Conservation (phyloP, 139 green algal species). For the Volvox africanus region DNA sequence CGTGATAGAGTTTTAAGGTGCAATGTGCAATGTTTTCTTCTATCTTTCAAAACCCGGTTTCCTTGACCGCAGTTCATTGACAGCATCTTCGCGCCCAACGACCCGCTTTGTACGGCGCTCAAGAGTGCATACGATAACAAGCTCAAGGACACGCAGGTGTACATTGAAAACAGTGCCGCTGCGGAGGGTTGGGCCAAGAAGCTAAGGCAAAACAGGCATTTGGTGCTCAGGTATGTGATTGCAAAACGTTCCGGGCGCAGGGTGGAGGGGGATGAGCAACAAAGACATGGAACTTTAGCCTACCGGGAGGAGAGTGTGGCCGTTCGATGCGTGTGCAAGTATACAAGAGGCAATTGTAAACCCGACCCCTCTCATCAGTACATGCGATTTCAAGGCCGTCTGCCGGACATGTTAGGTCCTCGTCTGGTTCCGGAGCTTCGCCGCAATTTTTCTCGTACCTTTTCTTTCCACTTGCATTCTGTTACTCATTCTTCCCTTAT, state of each 20-base stretch:
- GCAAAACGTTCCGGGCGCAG: not conserved
- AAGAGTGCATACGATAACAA: constrained; percentile 48
- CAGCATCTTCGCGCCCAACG: constrained; percentile 49
- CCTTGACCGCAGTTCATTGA: constrained; percentile 43
- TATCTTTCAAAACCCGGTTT: not conserved
- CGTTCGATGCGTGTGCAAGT: not conserved
- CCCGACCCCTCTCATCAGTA: too few relatives aligned
- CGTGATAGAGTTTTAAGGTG: not conserved
- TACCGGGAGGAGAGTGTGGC: too few relatives aligned
- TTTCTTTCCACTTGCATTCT: not conserved
- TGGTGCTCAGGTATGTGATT: constrained; percentile 33
- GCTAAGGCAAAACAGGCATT: constrained; percentile 1
- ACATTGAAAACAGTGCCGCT: constrained; percentile 3
- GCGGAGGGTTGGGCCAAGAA: constrained; percentile 39
- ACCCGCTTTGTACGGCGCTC: constrained; percentile 42
- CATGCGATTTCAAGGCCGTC: too few relatives aligned
- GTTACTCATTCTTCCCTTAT: not conserved
- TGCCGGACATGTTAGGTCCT: too few relatives aligned
- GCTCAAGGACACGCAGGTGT: constrained; percentile 47
- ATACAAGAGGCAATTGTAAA: not conserved
- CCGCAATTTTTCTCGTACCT: too few relatives aligned
- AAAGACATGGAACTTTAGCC: not conserved
- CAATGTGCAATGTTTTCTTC: not conserved
- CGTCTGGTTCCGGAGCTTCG: not conserved
- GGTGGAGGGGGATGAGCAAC: not conserved